Conservation (phyloP, 2,329 filamentous ascomycete genomes). For the Juglanconis oblonga region DNA sequence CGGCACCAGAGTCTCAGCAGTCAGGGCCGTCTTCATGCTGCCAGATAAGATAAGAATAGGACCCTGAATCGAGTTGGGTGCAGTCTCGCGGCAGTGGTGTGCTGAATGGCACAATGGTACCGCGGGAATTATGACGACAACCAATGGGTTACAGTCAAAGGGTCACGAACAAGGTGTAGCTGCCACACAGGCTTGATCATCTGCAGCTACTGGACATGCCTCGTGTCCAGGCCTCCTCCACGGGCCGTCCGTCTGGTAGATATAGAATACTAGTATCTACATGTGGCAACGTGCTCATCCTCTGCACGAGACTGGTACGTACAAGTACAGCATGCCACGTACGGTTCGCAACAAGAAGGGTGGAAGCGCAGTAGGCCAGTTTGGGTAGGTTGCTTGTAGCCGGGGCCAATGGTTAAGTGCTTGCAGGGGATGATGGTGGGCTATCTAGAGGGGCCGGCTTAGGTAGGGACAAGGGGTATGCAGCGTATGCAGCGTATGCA, state of each 20-base stretch:
- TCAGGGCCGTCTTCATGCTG: not conserved
- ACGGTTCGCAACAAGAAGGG: not conserved
- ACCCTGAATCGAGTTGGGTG: not conserved
- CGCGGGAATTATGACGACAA: not conserved
- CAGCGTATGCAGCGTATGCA: not conserved
- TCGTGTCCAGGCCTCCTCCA: too few relatives aligned
- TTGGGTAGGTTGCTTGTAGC: not conserved
- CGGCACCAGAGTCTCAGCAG: not conserved
- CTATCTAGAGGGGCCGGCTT: not conserved
- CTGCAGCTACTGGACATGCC: not conserved
- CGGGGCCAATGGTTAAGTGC: not conserved
- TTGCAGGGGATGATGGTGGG: not conserved
- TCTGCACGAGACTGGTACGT: too few relatives aligned
- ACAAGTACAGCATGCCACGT: not conserved
- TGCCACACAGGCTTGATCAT: conserved; percentile 9
- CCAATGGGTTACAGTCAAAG: not conserved
- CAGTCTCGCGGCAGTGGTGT: not conserved
- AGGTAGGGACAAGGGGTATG: not conserved
- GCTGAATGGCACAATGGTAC: not conserved
- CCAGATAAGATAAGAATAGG: conserved; percentile 6
- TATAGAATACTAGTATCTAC: not conserved
- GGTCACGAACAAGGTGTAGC: conserved; percentile 12
- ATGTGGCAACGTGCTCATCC: not conserved
- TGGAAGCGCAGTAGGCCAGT: not conserved
- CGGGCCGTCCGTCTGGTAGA: too few relatives aligned